phyloP scores from a whole-genome alignment of 345 rosid species.

The Mercurialis annua region DNA sequence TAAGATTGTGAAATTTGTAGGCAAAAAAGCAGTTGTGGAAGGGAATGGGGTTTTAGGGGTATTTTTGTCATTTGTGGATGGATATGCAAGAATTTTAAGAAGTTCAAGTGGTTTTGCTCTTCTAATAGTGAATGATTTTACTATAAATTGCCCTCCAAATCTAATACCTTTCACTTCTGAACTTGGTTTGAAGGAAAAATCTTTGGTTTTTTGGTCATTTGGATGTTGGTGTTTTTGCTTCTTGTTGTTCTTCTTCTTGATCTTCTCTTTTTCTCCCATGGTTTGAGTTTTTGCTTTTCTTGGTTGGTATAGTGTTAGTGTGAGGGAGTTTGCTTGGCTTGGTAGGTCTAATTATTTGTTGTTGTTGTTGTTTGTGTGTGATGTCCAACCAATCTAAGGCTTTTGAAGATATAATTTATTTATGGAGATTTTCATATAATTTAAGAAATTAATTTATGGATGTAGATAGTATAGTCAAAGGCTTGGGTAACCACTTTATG shows the following conservation, averaged over 20 bases:
- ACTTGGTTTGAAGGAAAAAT: slow-evolving; percentile 66
- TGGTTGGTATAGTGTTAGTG: background rate
- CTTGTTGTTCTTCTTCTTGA: slow-evolving; percentile 48
- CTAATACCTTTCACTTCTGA: slow-evolving; percentile 84
- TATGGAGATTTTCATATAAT: background rate
- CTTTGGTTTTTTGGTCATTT: slow-evolving; percentile 46
- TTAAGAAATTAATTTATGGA: background rate
- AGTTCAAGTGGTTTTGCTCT: slow-evolving; percentile 77
- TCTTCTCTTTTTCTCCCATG: slow-evolving; percentile 67
- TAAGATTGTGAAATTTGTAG: slow-evolving; percentile 89
- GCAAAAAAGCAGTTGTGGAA: slow-evolving; percentile 76
- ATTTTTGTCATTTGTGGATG: slow-evolving; percentile 33
- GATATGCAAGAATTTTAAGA: slow-evolving; percentile 69
- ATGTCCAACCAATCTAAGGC: slow-evolving; percentile 24
- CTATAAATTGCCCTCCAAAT: slow-evolving; percentile 86
- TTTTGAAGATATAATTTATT: slow-evolving; percentile 10
- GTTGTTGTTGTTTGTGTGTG: background rate
- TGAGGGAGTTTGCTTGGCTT: background rate
- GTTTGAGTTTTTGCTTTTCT: slow-evolving; percentile 4
- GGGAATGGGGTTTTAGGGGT: slow-evolving; percentile 47
- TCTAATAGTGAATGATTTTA: slow-evolving; percentile 91
- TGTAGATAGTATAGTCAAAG: slow-evolving; percentile 21
- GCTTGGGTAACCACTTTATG: slow-evolving; percentile 14
- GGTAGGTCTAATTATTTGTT: slow-evolving; percentile 11
- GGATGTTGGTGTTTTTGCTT: slow-evolving; percentile 74